Base-by-base conservation (phyloP, 495 filamentous ascomycete genomes). In the Astrocystis sublimbata region DNA sequence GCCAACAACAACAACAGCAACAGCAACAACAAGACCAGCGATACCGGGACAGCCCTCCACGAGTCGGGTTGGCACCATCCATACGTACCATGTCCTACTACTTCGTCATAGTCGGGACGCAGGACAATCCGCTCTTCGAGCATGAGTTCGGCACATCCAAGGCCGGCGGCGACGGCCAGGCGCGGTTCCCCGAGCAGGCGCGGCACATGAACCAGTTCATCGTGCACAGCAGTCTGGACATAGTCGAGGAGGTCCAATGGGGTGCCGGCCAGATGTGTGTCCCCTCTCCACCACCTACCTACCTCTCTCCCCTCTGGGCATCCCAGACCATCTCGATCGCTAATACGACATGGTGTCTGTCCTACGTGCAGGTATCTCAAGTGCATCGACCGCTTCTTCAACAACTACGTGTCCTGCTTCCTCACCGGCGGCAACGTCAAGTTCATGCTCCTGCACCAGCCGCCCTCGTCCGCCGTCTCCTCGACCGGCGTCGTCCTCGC, bases 191-290 rank as follows among this genome's bases (percentile, higher is more conserved):
- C 31, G 88, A 92, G 47, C 88, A 96, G 63, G 89, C 92, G 26
- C 86, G 90, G 52, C 88, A 93, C 72, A 90, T 97, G 86, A 97
- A 96, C 80, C 94, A 97, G 75, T 97, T 98, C 81, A 90, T 98
- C 74, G 87, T 94, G 47, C 93, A 98, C 78, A 89, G 88, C 56
- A 89, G 88, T 66, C 78, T 98, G 43, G 94, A 98, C 71, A 92
- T 97, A 46, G 88, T 97, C 23, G 94, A 98, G 75, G 94, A 98
- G 69, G 83, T 92, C 19, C 93, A 97, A 75, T 98, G 96, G 94
- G 86, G 82, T 12, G 88, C 76, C 63, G 87, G 88, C 13, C 85
- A 88, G 70, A 89, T 94, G 91, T 96, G 76, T 45, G 73, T 76
- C 5, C 33, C 17, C 13, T 36, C 38, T 12, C 60, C n/a, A 4